A percentile compares a stretch with the other conserved stretches of the same genome.
These are phyloP conservation scores for Coniferiporia sulphurascens DNA, from an alignment of 1,284 basidiomycete species.

Conservation along the genomic window DNA sequence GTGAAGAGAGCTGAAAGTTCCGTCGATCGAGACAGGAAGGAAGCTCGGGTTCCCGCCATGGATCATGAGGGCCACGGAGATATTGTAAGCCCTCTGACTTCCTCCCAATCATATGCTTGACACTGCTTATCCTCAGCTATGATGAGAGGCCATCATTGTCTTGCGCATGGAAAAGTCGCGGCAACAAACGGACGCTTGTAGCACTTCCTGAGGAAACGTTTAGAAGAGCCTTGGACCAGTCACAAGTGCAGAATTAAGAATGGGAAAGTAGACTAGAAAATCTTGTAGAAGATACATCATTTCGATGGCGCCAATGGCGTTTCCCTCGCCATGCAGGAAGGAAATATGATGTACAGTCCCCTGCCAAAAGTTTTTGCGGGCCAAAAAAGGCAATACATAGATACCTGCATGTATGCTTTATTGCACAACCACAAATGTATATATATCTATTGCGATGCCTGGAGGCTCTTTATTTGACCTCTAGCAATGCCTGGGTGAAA, in stretches of 20 bases:
- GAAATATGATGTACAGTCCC: no score
- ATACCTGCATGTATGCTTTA: no score
- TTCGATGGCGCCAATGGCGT: no score
- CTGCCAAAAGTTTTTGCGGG: no score
- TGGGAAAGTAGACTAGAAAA: conserved; percentile 50
- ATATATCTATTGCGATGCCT: no score
- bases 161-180: conserved; percentile 7
- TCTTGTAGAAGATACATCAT: not conserved
- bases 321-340: no score
- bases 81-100: conserved; percentile 47
- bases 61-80: conserved; percentile 71
- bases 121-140: not conserved
- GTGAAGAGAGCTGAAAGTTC: conserved; percentile 75
- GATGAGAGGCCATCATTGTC: conserved; percentile 7
- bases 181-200: conserved; percentile 5
- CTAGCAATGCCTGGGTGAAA: no score
- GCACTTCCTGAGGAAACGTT: conserved; percentile 31
- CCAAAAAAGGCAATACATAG: no score
- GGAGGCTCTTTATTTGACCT: no score
- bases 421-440: no score
- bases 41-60: conserved; percentile 78
- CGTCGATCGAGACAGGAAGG: conserved; percentile 71
- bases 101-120: not conserved
- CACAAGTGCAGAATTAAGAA: conserved; percentile 64
- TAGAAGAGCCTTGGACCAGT: conserved; percentile 64